A percentile compares a stretch with the other conserved stretches of the same genome.
Conservation (phyloP, 495 filamentous ascomycete species). For the Penicillium fimorum region DNA sequence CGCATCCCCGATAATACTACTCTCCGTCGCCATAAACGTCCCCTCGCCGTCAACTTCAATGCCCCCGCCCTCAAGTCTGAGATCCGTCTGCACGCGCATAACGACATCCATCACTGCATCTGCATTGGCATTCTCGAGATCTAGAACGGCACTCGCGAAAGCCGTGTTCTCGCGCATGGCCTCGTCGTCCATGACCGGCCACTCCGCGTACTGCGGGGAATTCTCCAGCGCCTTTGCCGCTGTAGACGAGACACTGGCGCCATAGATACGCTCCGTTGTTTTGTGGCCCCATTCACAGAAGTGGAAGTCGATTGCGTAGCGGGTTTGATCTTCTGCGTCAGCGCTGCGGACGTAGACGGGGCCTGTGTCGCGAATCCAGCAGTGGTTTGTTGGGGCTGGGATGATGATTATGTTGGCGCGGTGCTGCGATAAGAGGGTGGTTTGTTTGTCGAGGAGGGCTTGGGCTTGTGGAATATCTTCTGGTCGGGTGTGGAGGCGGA, state of each 20-base stretch:
- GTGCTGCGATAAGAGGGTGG: neutral
- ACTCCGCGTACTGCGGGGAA: constrained; percentile 9
- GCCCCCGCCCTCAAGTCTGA: constrained; percentile 34
- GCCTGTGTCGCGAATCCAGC: constrained; percentile 39
- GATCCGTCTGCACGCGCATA: constrained; percentile 16
- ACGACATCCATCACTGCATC: constrained; percentile 16
- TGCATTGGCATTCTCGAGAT: constrained; percentile 15
- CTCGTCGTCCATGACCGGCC: constrained; percentile 22
- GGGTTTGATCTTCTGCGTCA: constrained; percentile 7
- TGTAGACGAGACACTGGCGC: constrained; percentile 7
- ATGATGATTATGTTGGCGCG: constrained; percentile 22
- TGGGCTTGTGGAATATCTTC: constrained; percentile 25
- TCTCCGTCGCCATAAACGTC: constrained; percentile 37
- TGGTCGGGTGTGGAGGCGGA: constrained; percentile 31
- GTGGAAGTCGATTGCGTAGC: constrained; percentile 32
- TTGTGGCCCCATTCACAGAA: constrained; percentile 40
- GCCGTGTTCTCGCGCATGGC: constrained; percentile 23
- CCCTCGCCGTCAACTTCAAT: constrained; percentile 39
- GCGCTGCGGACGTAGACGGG: constrained; percentile 33
- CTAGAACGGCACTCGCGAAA: constrained; percentile 31
- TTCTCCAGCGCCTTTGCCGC: neutral
- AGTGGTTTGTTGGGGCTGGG: constrained; percentile 29
- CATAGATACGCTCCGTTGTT: constrained; percentile 20
- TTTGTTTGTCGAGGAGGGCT: constrained; percentile 16
- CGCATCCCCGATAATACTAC: constrained; percentile 29